Base-by-base conservation (phyloP, 2,329 filamentous ascomycete genomes). In the Pseudomassariella vexata region DNA sequence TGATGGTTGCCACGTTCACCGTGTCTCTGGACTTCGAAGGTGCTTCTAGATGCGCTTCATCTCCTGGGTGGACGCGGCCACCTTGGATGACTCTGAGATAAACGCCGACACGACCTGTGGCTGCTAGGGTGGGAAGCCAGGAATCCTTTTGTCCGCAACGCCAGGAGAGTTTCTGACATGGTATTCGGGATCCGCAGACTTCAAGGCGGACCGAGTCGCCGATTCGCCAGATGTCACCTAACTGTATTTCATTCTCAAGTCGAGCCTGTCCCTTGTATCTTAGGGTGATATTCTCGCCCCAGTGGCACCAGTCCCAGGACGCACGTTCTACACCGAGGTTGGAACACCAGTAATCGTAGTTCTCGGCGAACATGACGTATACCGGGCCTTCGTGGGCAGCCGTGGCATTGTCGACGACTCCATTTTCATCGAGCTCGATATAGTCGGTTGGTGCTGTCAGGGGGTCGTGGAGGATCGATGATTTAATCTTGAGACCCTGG, bases 341-440 rank as follows among this genome's bases (percentile, higher is more conserved):
- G 7, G 35, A 14, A 18, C 39, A 42, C 47, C 47, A 50, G 23
- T 48, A 39, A 26, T 48, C 47, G 30, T 50, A 50, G 24, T 48
- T 38, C 33, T 50, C 46, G 9, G 40, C 43, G 12, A 49, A 47
- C 32, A 41, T 42, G 8, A 41, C 35, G 20, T 47, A 48, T 10
- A 50, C 43, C 2, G 43, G 45, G 3, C 47, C 46, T 20, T 48
- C 45, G 28, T 49, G 45, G n/a, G 41, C 42, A 9, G 46, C 46
- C 11, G 41, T 36, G 18, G 36, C 26, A 29, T 49, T 49, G 8
- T 21, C 28, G 2, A 44, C 9, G 8, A 49, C 24, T 4, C 47
- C 47, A 6, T 24, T 25, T 19, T 40, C 40, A 24, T 48, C 27
- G 6, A 50, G 11, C 18, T 46, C 41, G 28, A 50, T 47, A 25